These are phyloP conservation scores for Akanthomyces lecanii DNA, from an alignment of 2,329 filamentous ascomycete genomes.

Conservation along the genomic window DNA sequence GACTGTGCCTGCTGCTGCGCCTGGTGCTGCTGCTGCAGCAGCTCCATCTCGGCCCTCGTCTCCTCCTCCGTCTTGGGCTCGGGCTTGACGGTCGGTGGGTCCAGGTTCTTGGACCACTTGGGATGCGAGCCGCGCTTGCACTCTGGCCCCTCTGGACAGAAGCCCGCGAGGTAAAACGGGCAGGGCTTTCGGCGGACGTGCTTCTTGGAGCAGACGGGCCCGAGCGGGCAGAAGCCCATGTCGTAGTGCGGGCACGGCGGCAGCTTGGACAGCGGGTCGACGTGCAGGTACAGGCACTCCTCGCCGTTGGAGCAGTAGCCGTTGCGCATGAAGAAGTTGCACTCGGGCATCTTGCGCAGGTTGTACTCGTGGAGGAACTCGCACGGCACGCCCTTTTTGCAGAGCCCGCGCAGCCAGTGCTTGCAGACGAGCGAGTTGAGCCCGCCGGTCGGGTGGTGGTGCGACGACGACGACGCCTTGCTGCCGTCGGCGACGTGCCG, in stretches of 20 bases:
- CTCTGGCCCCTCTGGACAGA: conserved; percentile 75
- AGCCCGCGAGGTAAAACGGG: conserved; percentile 83
- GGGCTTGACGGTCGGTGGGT: conserved; percentile 68
- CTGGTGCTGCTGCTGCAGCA: conserved; percentile 37
- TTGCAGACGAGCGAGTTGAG: conserved; percentile 92
- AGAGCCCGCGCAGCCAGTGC: conserved; percentile 94
- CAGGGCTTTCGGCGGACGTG: conserved; percentile 82
- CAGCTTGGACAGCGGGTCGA: conserved; percentile 74
- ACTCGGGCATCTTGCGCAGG: conserved; percentile 95
- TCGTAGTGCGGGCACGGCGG: conserved; percentile 89
- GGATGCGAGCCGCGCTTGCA: conserved; percentile 83
- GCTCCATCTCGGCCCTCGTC: conserved; percentile 27
- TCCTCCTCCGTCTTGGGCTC: conserved; percentile 53
- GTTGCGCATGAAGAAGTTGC: conserved; percentile 90
- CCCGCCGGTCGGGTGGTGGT: conserved; percentile 40
- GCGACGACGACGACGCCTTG: conserved; percentile 23
- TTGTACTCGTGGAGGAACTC: conserved; percentile 99
- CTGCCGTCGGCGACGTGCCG: conserved; percentile 57
- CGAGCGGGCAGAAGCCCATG: conserved; percentile 87
- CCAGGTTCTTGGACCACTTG: conserved; percentile 71
- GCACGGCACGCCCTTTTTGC: conserved; percentile 95
- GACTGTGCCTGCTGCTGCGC: conserved; percentile 31
- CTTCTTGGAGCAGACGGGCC: conserved; percentile 80
- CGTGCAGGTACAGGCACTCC: conserved; percentile 90
- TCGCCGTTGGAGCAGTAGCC: conserved; percentile 96